Evolutionary conservation across 345 rosid species (phyloP).

Genomic region (Syzygium aqueum): DNA sequence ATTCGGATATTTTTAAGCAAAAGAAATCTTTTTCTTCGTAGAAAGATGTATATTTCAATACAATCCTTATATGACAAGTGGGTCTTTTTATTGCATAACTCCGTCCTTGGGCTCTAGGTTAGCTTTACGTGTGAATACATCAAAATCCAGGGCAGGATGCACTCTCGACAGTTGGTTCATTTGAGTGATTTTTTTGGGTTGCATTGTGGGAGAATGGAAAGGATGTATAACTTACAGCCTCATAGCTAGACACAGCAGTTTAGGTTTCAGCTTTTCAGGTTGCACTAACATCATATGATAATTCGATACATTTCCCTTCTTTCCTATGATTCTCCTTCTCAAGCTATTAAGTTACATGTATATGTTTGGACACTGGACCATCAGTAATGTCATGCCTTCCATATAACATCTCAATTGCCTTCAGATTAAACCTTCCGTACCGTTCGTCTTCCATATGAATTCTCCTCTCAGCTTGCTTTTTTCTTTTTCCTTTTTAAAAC

Average conservation of each 20-base stretch:
- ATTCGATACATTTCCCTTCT: background rate
- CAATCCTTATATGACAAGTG: background rate
- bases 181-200: background rate
- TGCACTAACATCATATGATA: background rate
- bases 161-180: background rate
- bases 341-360: background rate
- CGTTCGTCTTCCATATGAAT: background rate
- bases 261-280: background rate
- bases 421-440: background rate
- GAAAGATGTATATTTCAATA: background rate
- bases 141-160: background rate
- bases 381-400: background rate
- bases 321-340: background rate
- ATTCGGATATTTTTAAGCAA: background rate
- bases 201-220: background rate
- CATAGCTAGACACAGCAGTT: background rate
- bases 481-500: background rate
- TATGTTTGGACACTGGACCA: background rate
- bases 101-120: background rate
- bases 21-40: background rate
- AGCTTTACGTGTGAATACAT: background rate
- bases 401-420: background rate
- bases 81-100: background rate
- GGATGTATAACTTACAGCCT: background rate
- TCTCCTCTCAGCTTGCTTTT: background rate